Evolutionary conservation across 345 rosid genomes (phyloP).

Genomic region (Luvunga scandens): DNA sequence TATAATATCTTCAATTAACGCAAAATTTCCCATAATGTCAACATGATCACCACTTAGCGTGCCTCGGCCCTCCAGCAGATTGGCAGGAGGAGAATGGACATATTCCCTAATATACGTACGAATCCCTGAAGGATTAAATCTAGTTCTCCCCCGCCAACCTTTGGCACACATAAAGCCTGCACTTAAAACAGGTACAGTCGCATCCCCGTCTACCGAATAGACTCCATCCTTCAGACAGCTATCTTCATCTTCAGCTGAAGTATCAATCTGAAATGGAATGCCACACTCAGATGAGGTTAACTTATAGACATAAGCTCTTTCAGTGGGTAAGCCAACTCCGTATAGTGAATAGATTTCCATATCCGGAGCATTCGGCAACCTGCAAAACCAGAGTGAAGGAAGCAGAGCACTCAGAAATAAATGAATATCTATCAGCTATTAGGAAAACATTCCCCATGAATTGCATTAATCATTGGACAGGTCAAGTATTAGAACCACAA

Average conservation of each 20-base stretch:
- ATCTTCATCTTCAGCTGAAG: constrained; percentile 67
- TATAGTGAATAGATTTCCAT: constrained; percentile 75
- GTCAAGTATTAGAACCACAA: too few species aligned
- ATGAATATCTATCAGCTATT: not conserved
- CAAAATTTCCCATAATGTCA: constrained; percentile 98
- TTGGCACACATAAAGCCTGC: constrained; percentile 93
- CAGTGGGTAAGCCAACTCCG: constrained; percentile 71
- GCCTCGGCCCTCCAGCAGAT: constrained; percentile 87
- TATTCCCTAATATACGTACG: constrained; percentile 74
- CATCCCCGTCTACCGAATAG: constrained; percentile 84
- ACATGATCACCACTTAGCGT: constrained; percentile 91
- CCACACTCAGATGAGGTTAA: constrained; percentile 56
- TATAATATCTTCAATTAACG: constrained; percentile 77
- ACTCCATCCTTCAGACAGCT: constrained; percentile 81
- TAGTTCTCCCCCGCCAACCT: constrained; percentile 94
- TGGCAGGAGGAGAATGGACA: constrained; percentile 80
- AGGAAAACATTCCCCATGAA: too few species aligned
- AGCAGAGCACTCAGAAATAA: not conserved
- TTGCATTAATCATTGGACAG: too few species aligned
- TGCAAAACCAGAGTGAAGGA: constrained; percentile 22
- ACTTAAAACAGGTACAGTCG: constrained; percentile 87
- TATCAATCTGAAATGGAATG: constrained; percentile 86
- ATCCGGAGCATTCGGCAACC: constrained; percentile 70
- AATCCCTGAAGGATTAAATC: constrained; percentile 87
- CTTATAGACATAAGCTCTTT: constrained; percentile 71